Evolutionary conservation across 2,329 filamentous ascomycete genomes (phyloP).

Genomic region (Bipolaris victoriae): DNA sequence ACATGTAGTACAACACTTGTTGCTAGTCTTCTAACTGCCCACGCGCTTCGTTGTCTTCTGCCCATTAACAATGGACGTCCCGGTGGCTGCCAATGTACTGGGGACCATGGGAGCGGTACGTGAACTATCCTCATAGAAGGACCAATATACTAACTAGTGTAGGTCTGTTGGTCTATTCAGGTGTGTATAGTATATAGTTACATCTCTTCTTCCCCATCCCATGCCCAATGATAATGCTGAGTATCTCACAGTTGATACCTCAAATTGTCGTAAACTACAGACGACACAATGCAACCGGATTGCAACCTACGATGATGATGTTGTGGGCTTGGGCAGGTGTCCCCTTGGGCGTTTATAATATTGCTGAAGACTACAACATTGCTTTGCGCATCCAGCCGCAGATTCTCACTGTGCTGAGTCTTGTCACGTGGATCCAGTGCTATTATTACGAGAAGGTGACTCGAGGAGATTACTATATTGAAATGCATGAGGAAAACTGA

Average conservation of each 20-base stretch:
- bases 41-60: not conserved
- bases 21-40: not conserved
- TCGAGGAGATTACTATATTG: not conserved
- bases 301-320: slow-evolving; percentile 75
- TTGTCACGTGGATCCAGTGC: slow-evolving; percentile 63
- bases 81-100: slow-evolving; percentile 63
- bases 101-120: slow-evolving; percentile 65
- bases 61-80: slow-evolving; percentile 57
- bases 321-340: slow-evolving; percentile 72
- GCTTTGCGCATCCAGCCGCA: slow-evolving; percentile 63
- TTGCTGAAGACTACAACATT: slow-evolving; percentile 60
- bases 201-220: not conserved
- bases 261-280: slow-evolving; percentile 73
- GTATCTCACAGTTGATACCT: slow-evolving; percentile 62
- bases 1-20: not conserved
- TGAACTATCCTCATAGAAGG: not conserved
- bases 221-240: not conserved
- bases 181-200: slow-evolving; percentile 40
- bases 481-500: not conserved
- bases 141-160: slow-evolving; percentile 15
- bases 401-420: slow-evolving; percentile 59
- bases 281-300: slow-evolving; percentile 68
- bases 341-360: slow-evolving; percentile 68
- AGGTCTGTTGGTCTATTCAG: slow-evolving; percentile 70
- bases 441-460: slow-evolving; percentile 59